Percentiles rank a stretch among this genome's conserved stretches.
Conservation (phyloP, 163 green algal genomes). For the Scenedesmus sp. region DNA sequence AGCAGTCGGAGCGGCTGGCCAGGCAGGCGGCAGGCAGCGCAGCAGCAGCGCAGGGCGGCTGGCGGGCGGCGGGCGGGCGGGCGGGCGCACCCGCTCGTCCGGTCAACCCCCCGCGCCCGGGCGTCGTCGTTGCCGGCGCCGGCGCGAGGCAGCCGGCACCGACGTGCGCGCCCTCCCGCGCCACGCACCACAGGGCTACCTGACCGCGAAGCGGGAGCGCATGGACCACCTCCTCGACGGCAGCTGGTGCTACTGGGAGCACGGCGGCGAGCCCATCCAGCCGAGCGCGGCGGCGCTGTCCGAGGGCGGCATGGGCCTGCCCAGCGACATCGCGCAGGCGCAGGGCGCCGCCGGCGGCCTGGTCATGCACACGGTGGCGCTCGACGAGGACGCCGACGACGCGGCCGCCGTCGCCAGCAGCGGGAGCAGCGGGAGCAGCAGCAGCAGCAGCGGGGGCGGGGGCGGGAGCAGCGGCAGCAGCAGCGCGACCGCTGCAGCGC, state of each 20-base stretch:
- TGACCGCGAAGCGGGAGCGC: slow-evolving; percentile 78
- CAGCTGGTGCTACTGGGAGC: slow-evolving; percentile 67
- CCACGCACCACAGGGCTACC: slow-evolving; percentile 66
- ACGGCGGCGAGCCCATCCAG: slow-evolving; percentile 49
- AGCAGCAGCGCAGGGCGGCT: no score
- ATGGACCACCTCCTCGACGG: slow-evolving; percentile 74
- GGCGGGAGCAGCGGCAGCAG: slow-evolving; percentile 17
- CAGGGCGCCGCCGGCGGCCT: background rate
- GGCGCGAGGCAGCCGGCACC: no score
- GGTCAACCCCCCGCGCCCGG: no score
- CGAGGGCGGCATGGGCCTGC: slow-evolving; percentile 41
- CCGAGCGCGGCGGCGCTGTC: slow-evolving; percentile 1
- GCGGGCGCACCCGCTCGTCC: no score
- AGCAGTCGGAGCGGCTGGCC: no score
- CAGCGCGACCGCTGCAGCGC: background rate
- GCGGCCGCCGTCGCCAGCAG: background rate
- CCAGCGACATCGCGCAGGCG: background rate
- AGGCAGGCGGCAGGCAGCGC: no score
- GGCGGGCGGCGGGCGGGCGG: no score
- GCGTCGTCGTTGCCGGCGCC: no score
- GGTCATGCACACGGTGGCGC: slow-evolving; percentile 37
- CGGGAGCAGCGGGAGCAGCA: background rate
- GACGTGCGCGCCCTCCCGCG: background rate
- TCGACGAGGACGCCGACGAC: slow-evolving; percentile 34
- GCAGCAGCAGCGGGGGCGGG: background rate